Percentiles rank a stretch among this genome's conserved stretches.
phyloP scores from a whole-genome alignment of 495 filamentous ascomycete genomes.

The Aspergillus panamensis region DNA sequence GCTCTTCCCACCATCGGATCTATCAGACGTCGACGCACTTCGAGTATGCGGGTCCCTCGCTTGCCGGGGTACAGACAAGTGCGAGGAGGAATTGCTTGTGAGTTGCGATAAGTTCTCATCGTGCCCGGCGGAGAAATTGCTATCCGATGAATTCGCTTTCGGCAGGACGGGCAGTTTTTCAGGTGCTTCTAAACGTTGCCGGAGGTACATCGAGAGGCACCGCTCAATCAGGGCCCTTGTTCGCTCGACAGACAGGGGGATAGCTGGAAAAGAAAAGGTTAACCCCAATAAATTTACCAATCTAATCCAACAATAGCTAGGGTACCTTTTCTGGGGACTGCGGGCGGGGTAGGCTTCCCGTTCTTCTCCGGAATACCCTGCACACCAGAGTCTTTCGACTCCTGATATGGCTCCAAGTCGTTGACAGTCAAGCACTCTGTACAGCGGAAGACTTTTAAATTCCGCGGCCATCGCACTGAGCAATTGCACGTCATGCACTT shows the following conservation, averaged over 20 bases:
- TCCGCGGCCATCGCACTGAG: constrained; percentile 76
- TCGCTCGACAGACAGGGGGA: constrained; percentile 44
- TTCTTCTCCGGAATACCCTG: constrained; percentile 18
- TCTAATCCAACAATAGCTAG: neutral
- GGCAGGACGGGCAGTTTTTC: constrained; percentile 11
- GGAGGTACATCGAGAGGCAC: constrained; percentile 53
- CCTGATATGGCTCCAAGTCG: constrained; percentile 58
- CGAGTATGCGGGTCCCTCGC: constrained; percentile 27
- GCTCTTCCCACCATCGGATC: constrained; percentile 19
- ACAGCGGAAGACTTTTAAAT: constrained; percentile 74
- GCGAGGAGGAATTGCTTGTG: constrained; percentile 9
- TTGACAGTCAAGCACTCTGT: constrained; percentile 85
- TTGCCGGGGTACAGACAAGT: constrained; percentile 23
- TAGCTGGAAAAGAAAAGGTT: constrained; percentile 23
- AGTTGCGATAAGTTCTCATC: constrained; percentile 15
- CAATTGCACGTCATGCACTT: constrained; percentile 82
- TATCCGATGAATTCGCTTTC: constrained; percentile 18
- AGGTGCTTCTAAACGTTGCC: constrained; percentile 28
- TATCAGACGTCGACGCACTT: constrained; percentile 32
- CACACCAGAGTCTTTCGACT: constrained; percentile 20
- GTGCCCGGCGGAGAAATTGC: constrained; percentile 7
- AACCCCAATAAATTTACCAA: constrained; percentile 4
- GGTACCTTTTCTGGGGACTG: constrained; percentile 27
- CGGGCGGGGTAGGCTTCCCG: constrained; percentile 11
- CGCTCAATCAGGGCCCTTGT: constrained; percentile 51